phyloP scores from a whole-genome alignment of 2,329 filamentous ascomycete genomes.

The Alternaria arbusti region DNA sequence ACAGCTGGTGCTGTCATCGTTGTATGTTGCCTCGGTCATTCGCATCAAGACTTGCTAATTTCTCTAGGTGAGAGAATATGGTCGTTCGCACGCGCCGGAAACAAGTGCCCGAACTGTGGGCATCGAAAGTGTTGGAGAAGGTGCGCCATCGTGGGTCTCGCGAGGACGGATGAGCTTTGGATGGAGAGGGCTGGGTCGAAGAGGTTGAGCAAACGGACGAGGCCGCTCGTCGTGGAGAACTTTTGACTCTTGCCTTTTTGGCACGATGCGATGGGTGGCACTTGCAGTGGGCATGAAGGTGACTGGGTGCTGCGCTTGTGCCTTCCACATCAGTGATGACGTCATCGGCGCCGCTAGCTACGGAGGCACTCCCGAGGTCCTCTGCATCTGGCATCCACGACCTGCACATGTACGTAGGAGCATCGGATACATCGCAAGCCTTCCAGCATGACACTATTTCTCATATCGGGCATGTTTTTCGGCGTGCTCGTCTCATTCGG shows the following conservation, averaged over 20 bases:
- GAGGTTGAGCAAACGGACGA: neutral
- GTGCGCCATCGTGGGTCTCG: neutral
- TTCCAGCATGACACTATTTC: neutral
- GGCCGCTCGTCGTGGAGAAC: neutral
- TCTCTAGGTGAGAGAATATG: neutral
- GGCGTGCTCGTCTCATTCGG: conserved; percentile 4
- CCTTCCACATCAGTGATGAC: neutral
- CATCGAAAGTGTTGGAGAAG: conserved; percentile 8
- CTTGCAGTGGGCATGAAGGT: neutral
- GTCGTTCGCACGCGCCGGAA: neutral
- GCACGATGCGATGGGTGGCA: neutral
- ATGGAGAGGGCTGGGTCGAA: neutral
- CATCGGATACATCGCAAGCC: neutral
- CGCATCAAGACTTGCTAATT: neutral
- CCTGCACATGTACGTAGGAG: neutral
- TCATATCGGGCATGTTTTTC: neutral
- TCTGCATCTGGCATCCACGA: neutral
- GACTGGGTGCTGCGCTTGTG: neutral
- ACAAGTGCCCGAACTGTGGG: conserved; percentile 1
- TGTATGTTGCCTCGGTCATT: neutral
- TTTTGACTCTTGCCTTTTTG: neutral
- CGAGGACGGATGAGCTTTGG: conserved; percentile 5
- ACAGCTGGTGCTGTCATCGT: conserved; percentile 6
- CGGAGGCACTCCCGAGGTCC: neutral
- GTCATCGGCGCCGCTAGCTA: neutral